Conservation (phyloP, 2,329 filamentous ascomycete genomes). For the Cytospora leucostoma region DNA sequence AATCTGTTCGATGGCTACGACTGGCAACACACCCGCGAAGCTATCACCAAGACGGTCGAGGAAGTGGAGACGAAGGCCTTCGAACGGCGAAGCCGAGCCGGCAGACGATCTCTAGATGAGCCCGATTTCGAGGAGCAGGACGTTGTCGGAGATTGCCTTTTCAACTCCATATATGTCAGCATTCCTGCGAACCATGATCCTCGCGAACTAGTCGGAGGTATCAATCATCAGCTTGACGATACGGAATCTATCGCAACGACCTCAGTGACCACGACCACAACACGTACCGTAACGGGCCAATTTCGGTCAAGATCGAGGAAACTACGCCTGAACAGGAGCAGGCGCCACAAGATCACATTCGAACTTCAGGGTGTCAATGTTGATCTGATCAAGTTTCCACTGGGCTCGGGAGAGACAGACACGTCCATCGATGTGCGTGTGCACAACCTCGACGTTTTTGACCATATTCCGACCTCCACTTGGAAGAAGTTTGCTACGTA, state of each 20-base stretch:
- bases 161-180: slow-evolving; percentile 98
- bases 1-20: slow-evolving; percentile 98
- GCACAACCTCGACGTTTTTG: slow-evolving; percentile 83
- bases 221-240: slow-evolving; percentile 89
- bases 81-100: slow-evolving; percentile 65
- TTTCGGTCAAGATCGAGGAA: slow-evolving; percentile 51
- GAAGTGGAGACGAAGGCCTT: slow-evolving; percentile 82
- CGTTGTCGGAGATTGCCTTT: slow-evolving; percentile 91
- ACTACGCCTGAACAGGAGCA: slow-evolving; percentile 79
- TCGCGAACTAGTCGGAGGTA: slow-evolving; percentile 75
- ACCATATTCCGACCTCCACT: slow-evolving; percentile 91
- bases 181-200: slow-evolving; percentile 86
- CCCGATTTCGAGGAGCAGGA: slow-evolving; percentile 76
- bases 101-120: slow-evolving; percentile 56
- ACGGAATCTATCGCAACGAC: slow-evolving; percentile 86
- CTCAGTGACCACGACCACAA: slow-evolving; percentile 62
- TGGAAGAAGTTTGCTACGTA: slow-evolving; percentile 99
- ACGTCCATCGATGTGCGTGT: slow-evolving; percentile 85
- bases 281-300: slow-evolving; percentile 47
- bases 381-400: slow-evolving; percentile 79
- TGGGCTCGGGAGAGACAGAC: slow-evolving; percentile 75
- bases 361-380: slow-evolving; percentile 83
- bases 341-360: slow-evolving; percentile 92
- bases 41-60: slow-evolving; percentile 84
- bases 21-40: slow-evolving; percentile 84